Evolutionary conservation across 495 filamentous ascomycete species (phyloP).

Genomic region (Patellaria atrata): DNA sequence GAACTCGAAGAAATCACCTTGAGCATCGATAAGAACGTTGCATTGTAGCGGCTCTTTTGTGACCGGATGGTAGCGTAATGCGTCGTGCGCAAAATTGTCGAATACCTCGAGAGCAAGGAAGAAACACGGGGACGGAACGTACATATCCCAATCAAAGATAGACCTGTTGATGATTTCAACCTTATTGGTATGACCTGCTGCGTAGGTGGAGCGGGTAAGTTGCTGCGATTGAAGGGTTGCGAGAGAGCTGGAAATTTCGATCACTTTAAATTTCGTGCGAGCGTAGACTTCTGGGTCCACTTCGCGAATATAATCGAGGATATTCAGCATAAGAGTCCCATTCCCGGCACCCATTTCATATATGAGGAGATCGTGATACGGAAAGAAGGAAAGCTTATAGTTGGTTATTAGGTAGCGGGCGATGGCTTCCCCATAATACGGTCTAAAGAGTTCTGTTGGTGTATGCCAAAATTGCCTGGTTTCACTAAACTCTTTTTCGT

Average conservation of each 20-base stretch:
- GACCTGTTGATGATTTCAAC: constrained; percentile 90
- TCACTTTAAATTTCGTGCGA: constrained; percentile 85
- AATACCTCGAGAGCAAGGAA: constrained; percentile 98
- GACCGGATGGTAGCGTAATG: constrained; percentile 66
- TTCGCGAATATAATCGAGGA: constrained; percentile 89
- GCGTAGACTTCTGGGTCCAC: constrained; percentile 83
- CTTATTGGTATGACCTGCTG: constrained; percentile 61
- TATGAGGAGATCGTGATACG: constrained; percentile 92
- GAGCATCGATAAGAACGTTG: constrained; percentile 64
- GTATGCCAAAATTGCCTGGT: constrained; percentile 96
- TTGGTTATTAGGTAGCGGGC: constrained; percentile 87
- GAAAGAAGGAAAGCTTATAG: constrained; percentile 86
- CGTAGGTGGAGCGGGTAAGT: constrained; percentile 44
- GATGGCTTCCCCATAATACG: constrained; percentile 94
- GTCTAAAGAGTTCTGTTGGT: constrained; percentile 89
- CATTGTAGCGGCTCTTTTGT: constrained; percentile 73
- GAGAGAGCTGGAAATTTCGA: constrained; percentile 77
- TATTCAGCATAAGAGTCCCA: constrained; percentile 95
- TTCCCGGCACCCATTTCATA: constrained; percentile 98
- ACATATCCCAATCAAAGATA: constrained; percentile 84
- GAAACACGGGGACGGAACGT: constrained; percentile 82
- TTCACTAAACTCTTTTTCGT: constrained; percentile 50
- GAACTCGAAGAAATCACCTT: constrained; percentile 91
- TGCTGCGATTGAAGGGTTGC: constrained; percentile 64
- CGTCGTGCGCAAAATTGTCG: constrained; percentile 95